Evolutionary conservation across 805 yeast genomes (phyloP), one percentile per base, ranked within the genome.

Genomic region (Jamesozyma lodderae): DNA sequence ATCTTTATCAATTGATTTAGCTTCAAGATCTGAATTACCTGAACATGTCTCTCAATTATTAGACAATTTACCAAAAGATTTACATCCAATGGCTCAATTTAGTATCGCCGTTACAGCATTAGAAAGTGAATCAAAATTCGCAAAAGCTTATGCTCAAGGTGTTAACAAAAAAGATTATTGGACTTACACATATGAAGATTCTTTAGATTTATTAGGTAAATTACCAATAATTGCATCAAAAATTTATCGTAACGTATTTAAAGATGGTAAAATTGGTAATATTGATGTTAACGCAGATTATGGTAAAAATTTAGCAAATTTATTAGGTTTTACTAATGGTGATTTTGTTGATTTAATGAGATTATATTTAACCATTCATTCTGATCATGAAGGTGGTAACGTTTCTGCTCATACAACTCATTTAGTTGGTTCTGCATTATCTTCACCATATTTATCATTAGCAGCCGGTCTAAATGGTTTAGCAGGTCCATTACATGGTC

Each of bases 41-140:
- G 77, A 77, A 57, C 88, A 82, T 61, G 90, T 82, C 48, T 71
- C 68, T 54, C 80, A 77, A 53, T 63, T 81, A 44, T 69, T 82
- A 50, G 87, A 81, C 70, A 71, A 75, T 57, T 71, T 81, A 49
- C 94, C 94, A 59, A 69, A 78, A 45, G 66, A 74, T 59, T 70
- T 83, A 57, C 92, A 83, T 66, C 92, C 94, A 67, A 82, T 82
- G 94, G 88, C 94, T 40, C 94, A 82, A 69, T 79, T 82, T 60
- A 77, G 87, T 48, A 80, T 83, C 62, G 94, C 90, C 33, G 73
- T 82, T 40, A 80, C 77, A 46, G 87, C 92, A 37, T 70, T 82
- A 57, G 90, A 82, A 70, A 69, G 79, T 44, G 92, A 83, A 68
- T 81, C 90, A 40, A 78, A 77, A 57, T 82, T 81, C 58, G 80